phyloP scores from a whole-genome alignment of 805 yeast genomes.

The Yamadazyma takamatsuzukensis region DNA sequence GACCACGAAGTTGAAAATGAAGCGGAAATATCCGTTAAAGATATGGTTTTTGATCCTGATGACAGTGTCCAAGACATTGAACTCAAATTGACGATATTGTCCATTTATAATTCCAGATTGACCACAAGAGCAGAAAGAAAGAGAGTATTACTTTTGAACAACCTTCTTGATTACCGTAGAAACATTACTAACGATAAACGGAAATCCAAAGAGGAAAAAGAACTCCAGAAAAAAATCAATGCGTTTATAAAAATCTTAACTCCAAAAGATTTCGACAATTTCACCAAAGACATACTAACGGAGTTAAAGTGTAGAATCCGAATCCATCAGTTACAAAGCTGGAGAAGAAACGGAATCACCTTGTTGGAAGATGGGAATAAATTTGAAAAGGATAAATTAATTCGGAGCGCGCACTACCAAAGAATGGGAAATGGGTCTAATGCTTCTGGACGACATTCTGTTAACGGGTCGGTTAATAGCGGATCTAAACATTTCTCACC shows the following conservation, averaged over 20 bases:
- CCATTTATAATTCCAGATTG: conserved; percentile 83
- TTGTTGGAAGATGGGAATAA: conserved; percentile 77
- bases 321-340: conserved; percentile 87
- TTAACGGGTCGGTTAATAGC: conserved; percentile 13
- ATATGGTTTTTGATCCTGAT: conserved; percentile 92
- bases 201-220: conserved; percentile 86
- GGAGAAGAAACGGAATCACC: conserved; percentile 88
- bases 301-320: conserved; percentile 78
- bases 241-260: conserved; percentile 80
- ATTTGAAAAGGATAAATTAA: conserved; percentile 83
- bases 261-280: conserved; percentile 73
- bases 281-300: conserved; percentile 66
- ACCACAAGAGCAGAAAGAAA: conserved; percentile 93
- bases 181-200: conserved; percentile 80
- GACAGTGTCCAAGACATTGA: conserved; percentile 87
- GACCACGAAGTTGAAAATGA: conserved; percentile 97
- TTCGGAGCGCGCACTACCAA: conserved; percentile 60
- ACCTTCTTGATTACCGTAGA: conserved; percentile 78
- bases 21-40: conserved; percentile 91
- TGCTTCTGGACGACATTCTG: conserved; percentile 13
- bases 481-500: conserved; percentile 24
- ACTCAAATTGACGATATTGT: conserved; percentile 79
- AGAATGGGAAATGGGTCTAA: conserved; percentile 44
- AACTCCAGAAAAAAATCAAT: conserved; percentile 67
- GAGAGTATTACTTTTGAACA: conserved; percentile 71